Conservation (phyloP, 139 green algal species). For the Diplosphaera chodatii region DNA sequence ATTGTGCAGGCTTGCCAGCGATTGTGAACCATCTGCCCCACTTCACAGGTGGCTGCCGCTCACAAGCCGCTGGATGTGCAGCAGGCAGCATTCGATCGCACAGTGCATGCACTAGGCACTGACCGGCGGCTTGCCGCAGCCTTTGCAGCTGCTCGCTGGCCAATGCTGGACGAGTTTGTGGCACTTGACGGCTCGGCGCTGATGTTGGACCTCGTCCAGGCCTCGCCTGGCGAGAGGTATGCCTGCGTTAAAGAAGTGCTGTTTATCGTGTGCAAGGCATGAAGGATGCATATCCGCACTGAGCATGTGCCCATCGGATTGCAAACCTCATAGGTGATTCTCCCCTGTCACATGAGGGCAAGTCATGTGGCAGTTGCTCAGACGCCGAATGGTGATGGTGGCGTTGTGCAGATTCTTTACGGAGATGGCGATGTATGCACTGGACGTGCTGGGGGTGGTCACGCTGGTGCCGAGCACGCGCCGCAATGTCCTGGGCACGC, state of each 20-base stretch:
- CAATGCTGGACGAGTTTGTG: conserved; percentile 28
- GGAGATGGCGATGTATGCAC: conserved; percentile 37
- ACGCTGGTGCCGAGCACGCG: conserved; percentile 44
- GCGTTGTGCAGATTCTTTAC: conserved; percentile 27
- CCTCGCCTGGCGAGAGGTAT: conserved; percentile 28
- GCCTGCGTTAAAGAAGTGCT: background rate
- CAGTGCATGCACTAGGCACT: conserved; percentile 19
- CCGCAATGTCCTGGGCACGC: conserved; percentile 17
- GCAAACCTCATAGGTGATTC: no score
- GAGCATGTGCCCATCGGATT: no score
- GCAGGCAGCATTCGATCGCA: conserved; percentile 38
- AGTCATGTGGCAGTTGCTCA: no score
- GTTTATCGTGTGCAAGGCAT: no score
- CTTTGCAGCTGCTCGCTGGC: conserved; percentile 41
- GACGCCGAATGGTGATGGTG: no score
- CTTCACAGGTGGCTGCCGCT: background rate
- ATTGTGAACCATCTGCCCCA: no score
- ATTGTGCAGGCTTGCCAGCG: no score
- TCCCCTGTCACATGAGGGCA: background rate
- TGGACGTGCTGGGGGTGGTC: conserved; percentile 49
- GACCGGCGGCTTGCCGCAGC: conserved; percentile 37
- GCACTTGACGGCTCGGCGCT: conserved; percentile 26
- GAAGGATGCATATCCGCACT: no score
- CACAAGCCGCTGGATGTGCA: conserved; percentile 42
- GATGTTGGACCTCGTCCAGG: conserved; percentile 49